phyloP scores from a whole-genome alignment of 2,329 filamentous ascomycete genomes.

The Exophiala viscosa region DNA sequence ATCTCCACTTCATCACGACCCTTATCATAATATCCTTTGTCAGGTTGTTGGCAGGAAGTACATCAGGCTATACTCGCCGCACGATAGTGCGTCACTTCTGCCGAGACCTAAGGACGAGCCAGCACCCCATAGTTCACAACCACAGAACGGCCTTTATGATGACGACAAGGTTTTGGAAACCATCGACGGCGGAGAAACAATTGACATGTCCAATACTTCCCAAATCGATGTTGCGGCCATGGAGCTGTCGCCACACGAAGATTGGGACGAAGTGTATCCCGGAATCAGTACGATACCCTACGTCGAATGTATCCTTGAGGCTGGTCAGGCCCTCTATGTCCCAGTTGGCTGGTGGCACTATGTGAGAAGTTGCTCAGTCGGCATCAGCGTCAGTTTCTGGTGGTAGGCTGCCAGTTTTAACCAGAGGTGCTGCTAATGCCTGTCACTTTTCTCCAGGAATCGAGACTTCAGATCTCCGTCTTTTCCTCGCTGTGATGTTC shows the following conservation, averaged over 20 bases:
- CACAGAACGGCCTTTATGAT: neutral
- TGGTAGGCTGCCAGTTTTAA: conserved; percentile 48
- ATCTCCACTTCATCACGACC: conserved; percentile 88
- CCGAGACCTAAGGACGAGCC: conserved; percentile 49
- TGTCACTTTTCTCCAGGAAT: too few species aligned
- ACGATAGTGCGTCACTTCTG: conserved; percentile 55
- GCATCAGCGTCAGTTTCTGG: conserved; percentile 97
- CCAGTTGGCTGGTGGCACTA: conserved; percentile 99
- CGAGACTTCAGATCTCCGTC: neutral
- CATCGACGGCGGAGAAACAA: conserved; percentile 55
- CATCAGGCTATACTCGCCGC: conserved; percentile 77
- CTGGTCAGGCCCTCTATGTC: conserved; percentile 83
- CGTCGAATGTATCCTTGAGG: conserved; percentile 70
- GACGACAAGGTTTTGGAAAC: conserved; percentile 13
- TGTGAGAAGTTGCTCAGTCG: conserved; percentile 76
- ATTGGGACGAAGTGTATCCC: conserved; percentile 48
- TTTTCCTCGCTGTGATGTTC: neutral
- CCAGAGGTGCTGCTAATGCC: too few species aligned
- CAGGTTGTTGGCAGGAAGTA: conserved; percentile 92
- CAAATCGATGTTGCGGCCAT: conserved; percentile 69
- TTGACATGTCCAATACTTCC: conserved; percentile 93
- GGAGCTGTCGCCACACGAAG: conserved; percentile 50
- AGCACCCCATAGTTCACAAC: conserved; percentile 20
- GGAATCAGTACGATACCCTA: conserved; percentile 61
- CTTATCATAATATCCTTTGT: conserved; percentile 85